These are phyloP conservation scores for Aspergillus uvarum DNA, from an alignment of 2,329 filamentous ascomycete species.

Conservation along the genomic window DNA sequence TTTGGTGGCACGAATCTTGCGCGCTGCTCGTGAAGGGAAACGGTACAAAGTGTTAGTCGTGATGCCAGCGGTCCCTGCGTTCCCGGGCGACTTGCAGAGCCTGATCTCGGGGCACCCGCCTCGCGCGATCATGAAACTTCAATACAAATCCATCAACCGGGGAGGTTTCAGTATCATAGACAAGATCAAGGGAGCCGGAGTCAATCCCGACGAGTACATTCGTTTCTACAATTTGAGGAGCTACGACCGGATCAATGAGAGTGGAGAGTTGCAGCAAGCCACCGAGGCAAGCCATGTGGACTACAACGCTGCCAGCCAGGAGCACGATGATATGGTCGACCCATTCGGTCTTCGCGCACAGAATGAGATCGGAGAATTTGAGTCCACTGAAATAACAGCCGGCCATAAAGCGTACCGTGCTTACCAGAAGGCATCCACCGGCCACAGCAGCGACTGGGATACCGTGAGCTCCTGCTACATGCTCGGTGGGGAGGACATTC, in stretches of 20 bases:
- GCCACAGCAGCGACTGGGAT: slow-evolving; percentile 63
- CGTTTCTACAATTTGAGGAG: slow-evolving; percentile 93
- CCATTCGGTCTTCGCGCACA: slow-evolving; percentile 45
- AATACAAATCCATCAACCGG: slow-evolving; percentile 93
- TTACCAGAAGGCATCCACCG: slow-evolving; percentile 56
- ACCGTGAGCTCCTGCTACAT: slow-evolving; percentile 80
- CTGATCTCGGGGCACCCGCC: slow-evolving; percentile 71
- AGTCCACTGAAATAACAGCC: slow-evolving; percentile 35
- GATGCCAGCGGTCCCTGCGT: slow-evolving; percentile 88
- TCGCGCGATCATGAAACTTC: slow-evolving; percentile 95
- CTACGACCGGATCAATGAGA: slow-evolving; percentile 79
- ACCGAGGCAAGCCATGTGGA: slow-evolving; percentile 45
- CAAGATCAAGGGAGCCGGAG: slow-evolving; percentile 69
- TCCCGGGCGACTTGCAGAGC: slow-evolving; percentile 89
- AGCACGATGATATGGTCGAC: slow-evolving; percentile 48
- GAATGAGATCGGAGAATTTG: slow-evolving; percentile 33
- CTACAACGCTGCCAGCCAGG: slow-evolving; percentile 46
- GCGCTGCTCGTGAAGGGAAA: slow-evolving; percentile 74
- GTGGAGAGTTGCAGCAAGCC: slow-evolving; percentile 34
- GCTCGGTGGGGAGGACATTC: slow-evolving; percentile 70
- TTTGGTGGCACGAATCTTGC: slow-evolving; percentile 85
- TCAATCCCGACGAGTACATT: slow-evolving; percentile 78
- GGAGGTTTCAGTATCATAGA: slow-evolving; percentile 90
- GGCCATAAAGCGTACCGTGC: slow-evolving; percentile 73
- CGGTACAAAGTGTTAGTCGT: slow-evolving; percentile 89